Evolutionary conservation across 768 basidiomycete genomes (phyloP).

Genomic region (Boletellus ananas): DNA sequence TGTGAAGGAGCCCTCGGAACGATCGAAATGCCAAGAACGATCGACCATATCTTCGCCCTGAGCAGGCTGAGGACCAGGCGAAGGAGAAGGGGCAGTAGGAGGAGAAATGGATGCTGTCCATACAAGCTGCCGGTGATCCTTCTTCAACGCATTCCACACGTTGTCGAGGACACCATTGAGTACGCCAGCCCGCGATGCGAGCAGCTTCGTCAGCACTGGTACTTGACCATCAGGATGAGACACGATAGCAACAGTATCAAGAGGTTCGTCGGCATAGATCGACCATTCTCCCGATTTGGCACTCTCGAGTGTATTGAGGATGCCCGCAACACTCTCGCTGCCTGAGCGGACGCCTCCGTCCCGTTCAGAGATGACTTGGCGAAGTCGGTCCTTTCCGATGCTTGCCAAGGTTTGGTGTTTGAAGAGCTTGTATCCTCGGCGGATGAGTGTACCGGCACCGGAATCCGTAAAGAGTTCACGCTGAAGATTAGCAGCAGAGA

Average conservation of each 20-base stretch:
- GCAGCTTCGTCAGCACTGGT: constrained; percentile 90
- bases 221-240: constrained; percentile 85
- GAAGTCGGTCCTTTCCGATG: constrained; percentile 90
- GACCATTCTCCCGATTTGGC: constrained; percentile 84
- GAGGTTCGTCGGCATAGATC: constrained; percentile 97
- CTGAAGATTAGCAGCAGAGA: constrained; percentile 87
- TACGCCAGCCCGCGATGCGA: constrained; percentile 82
- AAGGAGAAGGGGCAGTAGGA: constrained; percentile 8
- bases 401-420: constrained; percentile 77
- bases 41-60: constrained; percentile 79
- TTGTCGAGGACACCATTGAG: constrained; percentile 97
- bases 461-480: constrained; percentile 99
- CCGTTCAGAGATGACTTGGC: constrained; percentile 91
- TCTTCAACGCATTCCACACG: constrained; percentile 94
- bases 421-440: constrained; percentile 97
- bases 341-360: constrained; percentile 89
- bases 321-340: constrained; percentile 79
- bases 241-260: constrained; percentile 93
- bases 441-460: constrained; percentile 96
- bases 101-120: constrained; percentile 84
- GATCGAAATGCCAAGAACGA: constrained; percentile 97
- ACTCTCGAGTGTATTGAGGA: constrained; percentile 54
- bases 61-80: constrained; percentile 2
- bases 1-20: constrained; percentile 96
- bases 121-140: constrained; percentile 90